phyloP scores from a whole-genome alignment of 495 filamentous ascomycete species.

The Sabuloglossum arenarium region DNA sequence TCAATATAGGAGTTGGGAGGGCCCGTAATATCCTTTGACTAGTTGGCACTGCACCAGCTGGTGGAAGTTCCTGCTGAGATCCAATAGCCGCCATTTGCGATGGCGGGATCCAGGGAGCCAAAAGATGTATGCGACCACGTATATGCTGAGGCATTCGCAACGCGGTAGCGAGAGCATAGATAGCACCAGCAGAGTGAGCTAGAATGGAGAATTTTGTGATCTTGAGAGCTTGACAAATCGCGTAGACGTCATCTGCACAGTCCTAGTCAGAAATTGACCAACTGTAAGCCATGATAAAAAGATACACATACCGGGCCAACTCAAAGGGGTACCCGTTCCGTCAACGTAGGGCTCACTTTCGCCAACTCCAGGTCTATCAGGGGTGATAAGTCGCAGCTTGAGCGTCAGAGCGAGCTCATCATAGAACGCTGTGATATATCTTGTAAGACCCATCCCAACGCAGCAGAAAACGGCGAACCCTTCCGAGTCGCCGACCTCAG shows the following conservation, averaged over 20 bases:
- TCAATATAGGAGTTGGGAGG: slow-evolving; percentile 77
- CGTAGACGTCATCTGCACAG: slow-evolving; percentile 67
- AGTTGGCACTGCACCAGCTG: slow-evolving; percentile 69
- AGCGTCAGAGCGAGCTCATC: slow-evolving; percentile 84
- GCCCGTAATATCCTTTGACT: slow-evolving; percentile 80
- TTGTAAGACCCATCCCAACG: slow-evolving; percentile 91
- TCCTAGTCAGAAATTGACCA: neutral
- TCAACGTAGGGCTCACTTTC: slow-evolving; percentile 72
- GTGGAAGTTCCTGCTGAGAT: slow-evolving; percentile 49
- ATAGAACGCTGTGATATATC: slow-evolving; percentile 93
- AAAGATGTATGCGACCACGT: slow-evolving; percentile 78
- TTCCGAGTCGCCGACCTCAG: slow-evolving; percentile 83
- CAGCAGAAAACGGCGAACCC: slow-evolving; percentile 91
- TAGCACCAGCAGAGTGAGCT: slow-evolving; percentile 92
- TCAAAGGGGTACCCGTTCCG: slow-evolving; percentile 62
- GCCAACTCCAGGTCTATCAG: slow-evolving; percentile 85
- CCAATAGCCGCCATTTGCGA: slow-evolving; percentile 77
- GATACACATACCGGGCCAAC: slow-evolving; percentile 64
- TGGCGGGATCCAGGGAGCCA: slow-evolving; percentile 95
- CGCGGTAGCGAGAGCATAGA: slow-evolving; percentile 92
- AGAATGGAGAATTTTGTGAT: slow-evolving; percentile 95
- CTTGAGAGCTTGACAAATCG: slow-evolving; percentile 79
- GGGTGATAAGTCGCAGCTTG: slow-evolving; percentile 76
- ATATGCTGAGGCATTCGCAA: slow-evolving; percentile 93
- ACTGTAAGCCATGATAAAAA: neutral